Evolutionary conservation across 2,329 filamentous ascomycete species (phyloP).

Genomic region (Trichothecium roseum): DNA sequence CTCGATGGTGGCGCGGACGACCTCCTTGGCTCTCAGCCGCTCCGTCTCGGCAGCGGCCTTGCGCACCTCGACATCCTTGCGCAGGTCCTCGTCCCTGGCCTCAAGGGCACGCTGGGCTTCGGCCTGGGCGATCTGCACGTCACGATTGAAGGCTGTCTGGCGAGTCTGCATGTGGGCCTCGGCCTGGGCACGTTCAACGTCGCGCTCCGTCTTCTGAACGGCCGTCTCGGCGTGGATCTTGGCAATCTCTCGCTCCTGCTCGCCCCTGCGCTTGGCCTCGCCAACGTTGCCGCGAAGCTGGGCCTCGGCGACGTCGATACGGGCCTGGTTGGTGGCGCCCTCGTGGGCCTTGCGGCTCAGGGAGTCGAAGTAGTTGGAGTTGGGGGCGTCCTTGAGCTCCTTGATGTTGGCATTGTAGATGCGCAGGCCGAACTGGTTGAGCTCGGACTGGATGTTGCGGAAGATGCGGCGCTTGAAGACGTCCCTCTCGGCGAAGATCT

Average conservation of each 20-base stretch:
- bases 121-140: conserved; percentile 68
- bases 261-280: conserved; percentile 67
- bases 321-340: conserved; percentile 71
- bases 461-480: conserved; percentile 69
- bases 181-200: conserved; percentile 69
- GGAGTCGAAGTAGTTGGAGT: conserved; percentile 74
- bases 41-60: conserved; percentile 73
- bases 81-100: conserved; percentile 68
- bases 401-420: conserved; percentile 71
- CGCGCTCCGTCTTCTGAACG: conserved; percentile 74
- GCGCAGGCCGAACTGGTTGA: conserved; percentile 69
- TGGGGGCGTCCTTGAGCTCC: conserved; percentile 73
- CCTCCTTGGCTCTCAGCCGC: conserved; percentile 63
- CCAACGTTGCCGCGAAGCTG: conserved; percentile 60
- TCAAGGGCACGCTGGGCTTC: conserved; percentile 64
- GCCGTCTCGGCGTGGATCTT: conserved; percentile 83
- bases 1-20: conserved; percentile 64
- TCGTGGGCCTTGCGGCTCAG: conserved; percentile 78
- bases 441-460: conserved; percentile 66
- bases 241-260: conserved; percentile 76
- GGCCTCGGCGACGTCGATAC: conserved; percentile 55
- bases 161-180: conserved; percentile 66
- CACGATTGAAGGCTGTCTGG: conserved; percentile 61
- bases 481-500: conserved; percentile 71
- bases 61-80: conserved; percentile 67